Base-by-base conservation (phyloP, 331 rosid genomes). In the Cydonia oblonga region DNA sequence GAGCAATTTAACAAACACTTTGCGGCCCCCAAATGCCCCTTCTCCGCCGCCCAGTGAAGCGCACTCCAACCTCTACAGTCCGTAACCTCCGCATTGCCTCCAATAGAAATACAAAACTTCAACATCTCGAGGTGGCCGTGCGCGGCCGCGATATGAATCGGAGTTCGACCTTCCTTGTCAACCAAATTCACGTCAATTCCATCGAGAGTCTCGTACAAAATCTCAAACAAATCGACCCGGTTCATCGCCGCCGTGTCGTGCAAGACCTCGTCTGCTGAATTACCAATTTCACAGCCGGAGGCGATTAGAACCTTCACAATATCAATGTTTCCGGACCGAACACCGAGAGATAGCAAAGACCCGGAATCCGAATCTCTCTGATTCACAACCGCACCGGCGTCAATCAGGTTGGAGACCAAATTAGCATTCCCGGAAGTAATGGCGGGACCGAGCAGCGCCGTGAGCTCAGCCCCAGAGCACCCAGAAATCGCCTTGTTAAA, bases 31-130 rank as follows among this genome's bases (percentile, higher is more conserved):
- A 80, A 57, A 46, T 90, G 87, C 2, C 95, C 92, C 53, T 71
- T 80, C 52, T 87, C 85, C 46, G 97, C 90, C 0, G 98, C 96
- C 51, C 56, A 79, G 30, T 93, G 98, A 1, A 93, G 88, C 8
- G 98, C 90, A 18, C 85, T 89, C 92, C 89, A 81, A 22, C 90
- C 91, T 3, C 25, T 66, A 0, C 4, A 4, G 68, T 93, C 96
- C 6, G 13, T 61, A 1, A 35, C 61, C 15, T 89, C 86, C 9
- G 79, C 81, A 70, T 80, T 65, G 20, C 86, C 96, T 19, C 96
- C 96, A 18, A 66, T 52, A 5, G 92, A 81, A 35, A 87, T 49
- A 32, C 81, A 79, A 33, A 69, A 84, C 24, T 78, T 49, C 54
- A 93, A 78, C 64, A 66, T 72, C 53, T 76, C 81, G 14, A 75